Conservation (phyloP, 139 green algal genomes). For the Axilococcus clingmanii region DNA sequence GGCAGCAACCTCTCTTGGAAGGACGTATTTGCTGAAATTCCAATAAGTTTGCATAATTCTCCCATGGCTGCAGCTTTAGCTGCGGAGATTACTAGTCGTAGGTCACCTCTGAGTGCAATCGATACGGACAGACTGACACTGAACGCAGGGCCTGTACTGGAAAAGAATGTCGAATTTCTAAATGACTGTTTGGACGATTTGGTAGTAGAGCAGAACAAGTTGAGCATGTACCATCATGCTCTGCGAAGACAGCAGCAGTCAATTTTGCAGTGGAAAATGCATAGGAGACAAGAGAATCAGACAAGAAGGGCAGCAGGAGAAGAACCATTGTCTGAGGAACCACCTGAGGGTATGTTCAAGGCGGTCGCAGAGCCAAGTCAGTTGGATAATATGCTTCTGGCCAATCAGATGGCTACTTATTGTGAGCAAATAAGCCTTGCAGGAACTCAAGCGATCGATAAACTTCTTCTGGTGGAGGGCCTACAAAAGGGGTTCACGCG, state of each 20-base stretch:
- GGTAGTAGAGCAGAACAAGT: slow-evolving; percentile 43
- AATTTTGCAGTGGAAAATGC: slow-evolving; percentile 30
- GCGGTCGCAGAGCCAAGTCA: slow-evolving; percentile 73
- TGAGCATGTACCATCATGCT: slow-evolving; percentile 44
- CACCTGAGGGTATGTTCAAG: slow-evolving; percentile 73
- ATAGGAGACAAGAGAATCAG: slow-evolving; percentile 82
- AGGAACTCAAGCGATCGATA: slow-evolving; percentile 42
- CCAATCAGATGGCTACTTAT: slow-evolving; percentile 50
- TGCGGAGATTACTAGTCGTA: slow-evolving; percentile 39
- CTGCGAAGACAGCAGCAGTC: slow-evolving; percentile 33
- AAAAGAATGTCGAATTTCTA: slow-evolving; percentile 82
- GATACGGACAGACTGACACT: slow-evolving; percentile 71
- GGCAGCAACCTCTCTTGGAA: slow-evolving; percentile 57
- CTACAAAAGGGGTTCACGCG: no score
- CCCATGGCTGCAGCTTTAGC: slow-evolving; percentile 70
- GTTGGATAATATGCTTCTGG: slow-evolving; percentile 85
- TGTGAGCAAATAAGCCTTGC: slow-evolving; percentile 48
- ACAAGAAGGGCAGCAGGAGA: slow-evolving; percentile 51
- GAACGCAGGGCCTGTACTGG: slow-evolving; percentile 58
- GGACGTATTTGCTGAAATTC: slow-evolving; percentile 93
- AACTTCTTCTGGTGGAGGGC: slow-evolving; percentile 56
- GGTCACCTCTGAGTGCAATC: slow-evolving; percentile 10
- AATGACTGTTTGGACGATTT: slow-evolving; percentile 94
- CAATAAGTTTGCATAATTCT: slow-evolving; percentile 78
- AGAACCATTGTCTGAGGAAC: slow-evolving; percentile 92